phyloP scores from a whole-genome alignment of 208 protist species.

The Trypanosoma theileri region DNA sequence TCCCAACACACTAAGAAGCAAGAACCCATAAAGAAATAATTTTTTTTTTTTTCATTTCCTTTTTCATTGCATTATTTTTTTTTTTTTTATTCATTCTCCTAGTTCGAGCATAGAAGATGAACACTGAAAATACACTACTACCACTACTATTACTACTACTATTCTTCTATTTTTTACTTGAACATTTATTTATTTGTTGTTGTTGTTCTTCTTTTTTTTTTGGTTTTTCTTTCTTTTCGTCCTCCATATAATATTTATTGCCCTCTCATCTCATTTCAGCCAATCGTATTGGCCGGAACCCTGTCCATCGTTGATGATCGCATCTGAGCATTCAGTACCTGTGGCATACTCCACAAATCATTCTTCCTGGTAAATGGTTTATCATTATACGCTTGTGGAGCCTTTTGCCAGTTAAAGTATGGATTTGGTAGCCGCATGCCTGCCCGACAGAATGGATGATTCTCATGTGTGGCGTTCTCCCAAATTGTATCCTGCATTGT shows the following conservation, averaged over 20 bases:
- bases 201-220: slow-evolving; percentile 2
- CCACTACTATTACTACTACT: too few species aligned
- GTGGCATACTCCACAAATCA: slow-evolving; percentile 81
- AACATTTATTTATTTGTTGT: not conserved
- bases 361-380: slow-evolving; percentile 73
- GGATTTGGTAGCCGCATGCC: slow-evolving; percentile 70
- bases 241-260: not conserved
- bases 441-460: slow-evolving; percentile 41
- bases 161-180: not conserved
- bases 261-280: not conserved
- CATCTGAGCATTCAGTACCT: slow-evolving; percentile 70
- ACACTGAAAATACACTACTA: too few species aligned
- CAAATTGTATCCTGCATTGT: slow-evolving; percentile 74
- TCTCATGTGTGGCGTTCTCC: slow-evolving; percentile 80
- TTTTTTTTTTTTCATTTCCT: too few species aligned
- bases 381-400: slow-evolving; percentile 69
- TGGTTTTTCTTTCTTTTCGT: not conserved
- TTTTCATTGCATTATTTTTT: too few species aligned
- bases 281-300: not conserved
- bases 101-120: too few species aligned
- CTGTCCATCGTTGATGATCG: slow-evolving; percentile 26
- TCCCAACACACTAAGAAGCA: too few species aligned
- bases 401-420: slow-evolving; percentile 88
- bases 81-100: too few species aligned
- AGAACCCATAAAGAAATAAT: too few species aligned